Evolutionary conservation across 176 grass and related monocot genomes (phyloP), one percentile per base, ranked within the genome.

Genomic region (Metroxylon sagu): DNA sequence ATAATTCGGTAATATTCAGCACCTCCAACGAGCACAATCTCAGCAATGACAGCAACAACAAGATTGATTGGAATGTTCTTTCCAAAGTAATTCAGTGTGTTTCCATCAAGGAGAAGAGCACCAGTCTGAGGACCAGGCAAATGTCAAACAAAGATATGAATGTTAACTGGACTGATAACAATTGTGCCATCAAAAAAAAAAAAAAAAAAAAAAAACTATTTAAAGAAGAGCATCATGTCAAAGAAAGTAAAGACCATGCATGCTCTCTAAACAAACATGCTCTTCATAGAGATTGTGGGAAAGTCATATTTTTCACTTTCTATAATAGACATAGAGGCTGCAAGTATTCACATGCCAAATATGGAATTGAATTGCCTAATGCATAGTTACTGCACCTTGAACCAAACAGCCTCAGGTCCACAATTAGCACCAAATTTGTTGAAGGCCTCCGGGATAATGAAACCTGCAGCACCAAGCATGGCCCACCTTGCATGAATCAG

Each of bases 41-140:
- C 93, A 26, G 93, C 93, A 54, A 57, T 10, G 15, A 98, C 81
- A 50, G 93, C 87, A 4, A 88, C 28, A 14, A 81, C 26, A 15
- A 98, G 93, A 79, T 98, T 92, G 82, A 92, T 92, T 0, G 93
- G 93, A 64, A 98, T 98, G 84, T 77, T 98, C 65, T 77, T 92
- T 65, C 93, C 93, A 61, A 98, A 92, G 79, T 98, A 98, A 80
- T 67, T 98, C 26, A 92, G 76, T 52, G 93, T 92, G 84, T 92
- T 98, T 30, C 93, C 93, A 65, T 92, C 87, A 18, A 98, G 81
- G 51, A 98, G 84, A 77, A 92, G 93, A 21, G 84, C 93, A 10
- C 93, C 93, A 5, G 87, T 92, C 93, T 92, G 81, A 14, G 35
- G 35, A 43, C 35, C 35, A 12, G 35, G 12, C 12, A 8, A 39